phyloP scores from a whole-genome alignment of 2,329 filamentous ascomycete species.

The Ophiostoma populinum region DNA sequence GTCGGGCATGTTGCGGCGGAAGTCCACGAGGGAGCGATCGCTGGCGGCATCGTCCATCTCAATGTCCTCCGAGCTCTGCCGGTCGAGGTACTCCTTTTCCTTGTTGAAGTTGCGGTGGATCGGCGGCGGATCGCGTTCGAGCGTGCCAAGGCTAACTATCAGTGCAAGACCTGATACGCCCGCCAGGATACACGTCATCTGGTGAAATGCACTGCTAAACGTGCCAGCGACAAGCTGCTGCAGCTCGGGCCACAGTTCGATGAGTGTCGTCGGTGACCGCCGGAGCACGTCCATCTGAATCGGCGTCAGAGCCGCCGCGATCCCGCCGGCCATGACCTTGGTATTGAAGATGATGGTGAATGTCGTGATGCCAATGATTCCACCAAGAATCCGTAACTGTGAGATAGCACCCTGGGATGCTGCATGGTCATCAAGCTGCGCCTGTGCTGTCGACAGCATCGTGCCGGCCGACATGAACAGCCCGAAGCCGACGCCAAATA shows the following conservation, averaged over 20 bases:
- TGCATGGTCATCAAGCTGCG: constrained; percentile 30
- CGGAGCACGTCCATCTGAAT: constrained; percentile 10
- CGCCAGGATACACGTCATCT: constrained; percentile 9
- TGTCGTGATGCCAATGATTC: constrained; percentile 38
- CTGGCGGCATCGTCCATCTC: constrained; percentile 9
- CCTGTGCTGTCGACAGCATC: constrained; percentile 38
- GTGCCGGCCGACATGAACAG: constrained; percentile 39
- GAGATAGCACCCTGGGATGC: constrained; percentile 42
- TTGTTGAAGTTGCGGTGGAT: constrained; percentile 10
- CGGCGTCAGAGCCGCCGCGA: constrained; percentile 5
- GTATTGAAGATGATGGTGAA: constrained; percentile 42
- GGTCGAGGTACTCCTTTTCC: constrained; percentile 5
- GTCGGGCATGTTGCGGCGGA: background rate
- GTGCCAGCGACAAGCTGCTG: constrained; percentile 8
- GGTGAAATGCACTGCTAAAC: constrained; percentile 11
- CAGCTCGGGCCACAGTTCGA: constrained; percentile 11
- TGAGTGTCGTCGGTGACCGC: constrained; percentile 11
- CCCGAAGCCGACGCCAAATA: constrained; percentile 42
- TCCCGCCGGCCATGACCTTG: constrained; percentile 17
- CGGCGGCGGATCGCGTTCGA: constrained; percentile 11
- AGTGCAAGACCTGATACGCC: constrained; percentile 9
- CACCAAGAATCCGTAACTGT: constrained; percentile 41
- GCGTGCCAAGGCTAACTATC: constrained; percentile 11
- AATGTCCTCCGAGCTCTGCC: constrained; percentile 5
- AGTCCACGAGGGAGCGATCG: constrained; percentile 7